Conservation (phyloP, 2,329 filamentous ascomycete genomes). For the Fusarium metavorans region DNA sequence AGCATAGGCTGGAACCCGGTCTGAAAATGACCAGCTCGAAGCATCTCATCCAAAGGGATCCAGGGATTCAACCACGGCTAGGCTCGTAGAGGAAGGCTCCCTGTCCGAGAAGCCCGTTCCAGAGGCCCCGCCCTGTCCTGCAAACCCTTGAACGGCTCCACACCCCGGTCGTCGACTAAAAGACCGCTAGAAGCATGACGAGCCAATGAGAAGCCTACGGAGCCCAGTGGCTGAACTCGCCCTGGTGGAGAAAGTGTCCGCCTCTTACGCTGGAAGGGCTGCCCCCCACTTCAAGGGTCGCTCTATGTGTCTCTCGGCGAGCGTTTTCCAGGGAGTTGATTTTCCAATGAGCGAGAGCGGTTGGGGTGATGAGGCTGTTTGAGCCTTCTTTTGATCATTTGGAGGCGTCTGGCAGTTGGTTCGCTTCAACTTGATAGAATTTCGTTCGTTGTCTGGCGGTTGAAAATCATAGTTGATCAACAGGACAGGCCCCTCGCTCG, state of each 20-base stretch:
- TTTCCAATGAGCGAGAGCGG: conserved; percentile 23
- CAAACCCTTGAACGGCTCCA: conserved; percentile 11
- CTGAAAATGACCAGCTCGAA: conserved; percentile 13
- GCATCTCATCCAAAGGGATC: conserved; percentile 11
- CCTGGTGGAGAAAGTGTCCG: conserved; percentile 36
- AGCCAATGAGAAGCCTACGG: conserved; percentile 28
- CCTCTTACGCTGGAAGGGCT: conserved; percentile 37
- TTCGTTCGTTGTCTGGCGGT: conserved; percentile 1
- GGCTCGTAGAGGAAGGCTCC: conserved; percentile 18
- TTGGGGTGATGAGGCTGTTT: conserved; percentile 14
- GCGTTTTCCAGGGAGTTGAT: conserved; percentile 19
- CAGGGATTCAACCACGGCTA: conserved; percentile 23
- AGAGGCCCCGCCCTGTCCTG: conserved; percentile 2
- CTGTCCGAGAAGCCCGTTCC: conserved; percentile 27
- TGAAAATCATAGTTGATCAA: conserved; percentile 24
- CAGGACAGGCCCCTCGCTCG: conserved; percentile 20
- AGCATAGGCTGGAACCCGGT: conserved; percentile 30
- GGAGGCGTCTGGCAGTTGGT: conserved; percentile 9
- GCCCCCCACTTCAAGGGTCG: conserved; percentile 37
- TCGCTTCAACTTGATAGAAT: conserved; percentile 7
- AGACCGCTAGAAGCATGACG: background rate
- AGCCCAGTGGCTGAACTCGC: conserved; percentile 29
- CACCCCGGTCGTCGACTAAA: conserved; percentile 26
- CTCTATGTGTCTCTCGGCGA: conserved; percentile 14
- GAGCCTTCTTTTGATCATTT: background rate